Evolutionary conservation across 1,139 yeast species (phyloP), one percentile per base, ranked within the genome.

Genomic region (Taiozyma onychis): DNA sequence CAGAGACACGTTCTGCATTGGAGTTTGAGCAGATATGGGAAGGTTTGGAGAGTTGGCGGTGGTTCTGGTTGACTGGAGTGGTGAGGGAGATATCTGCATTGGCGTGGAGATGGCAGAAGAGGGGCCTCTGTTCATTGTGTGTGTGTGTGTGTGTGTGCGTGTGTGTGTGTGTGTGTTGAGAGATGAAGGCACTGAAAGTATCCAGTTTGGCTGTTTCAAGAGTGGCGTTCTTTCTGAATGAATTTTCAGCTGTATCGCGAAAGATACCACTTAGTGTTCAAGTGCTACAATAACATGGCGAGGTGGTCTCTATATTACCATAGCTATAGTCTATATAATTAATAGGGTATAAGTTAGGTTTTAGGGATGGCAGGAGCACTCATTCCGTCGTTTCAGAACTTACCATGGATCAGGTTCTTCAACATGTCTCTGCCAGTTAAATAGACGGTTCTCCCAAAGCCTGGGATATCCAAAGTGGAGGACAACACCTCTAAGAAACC

Each of bases 401-500:
- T 89, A 26, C 91, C 93, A 42, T 68, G 43, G 6, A 39, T 67
- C 62, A 89, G 72, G 68, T 89, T 85, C 62, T 72, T 75, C 43
- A 75, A 59, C 93, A 91, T 95, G 62, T 88, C 91, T 59, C 70
- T 75, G 27, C 79, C 98, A 26, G 97, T 88, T 58, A 85, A 76
- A 58, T 77, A 78, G 44, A 77, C 79, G 11, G 98, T 93, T 66
- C 79, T 78, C 54, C 69, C 72, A 54, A 91, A 75, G 26, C 95
- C 81, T 60, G 74, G 68, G 57, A 85, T 69, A 67, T 93, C 99
- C 60, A 90, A 70, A 14, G 98, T 93, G 43, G 95, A 85, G 49
- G 85, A 77, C 53, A 87, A 65, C 7, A 86, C 81, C 65, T 89
- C 96, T 53, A 88, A 73, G 68, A 93, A 81, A 0, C 99, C 99